A percentile compares a stretch with the other conserved stretches of the same genome.
Conservation (phyloP, 2,329 filamentous ascomycete genomes). For the Colletotrichum musicola region DNA sequence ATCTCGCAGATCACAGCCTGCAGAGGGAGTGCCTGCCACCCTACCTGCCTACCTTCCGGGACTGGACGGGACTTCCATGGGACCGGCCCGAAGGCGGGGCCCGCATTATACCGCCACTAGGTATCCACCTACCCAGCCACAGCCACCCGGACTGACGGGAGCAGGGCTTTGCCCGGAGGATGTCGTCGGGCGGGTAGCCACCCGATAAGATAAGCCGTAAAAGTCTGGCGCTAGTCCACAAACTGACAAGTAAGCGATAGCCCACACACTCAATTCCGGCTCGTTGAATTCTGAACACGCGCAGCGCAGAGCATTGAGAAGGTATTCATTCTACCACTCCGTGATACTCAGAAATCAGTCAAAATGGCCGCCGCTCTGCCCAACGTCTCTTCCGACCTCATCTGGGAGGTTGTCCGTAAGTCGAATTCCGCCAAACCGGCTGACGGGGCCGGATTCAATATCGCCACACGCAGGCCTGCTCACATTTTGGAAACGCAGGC, state of each 20-base stretch:
- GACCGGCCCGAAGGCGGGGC: too few relatives aligned
- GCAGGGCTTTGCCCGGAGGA: constrained; percentile 35
- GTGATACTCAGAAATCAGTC: constrained; percentile 55
- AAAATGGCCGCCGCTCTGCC: constrained; percentile 70
- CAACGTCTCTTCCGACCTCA: constrained; percentile 88
- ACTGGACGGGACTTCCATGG: too few relatives aligned
- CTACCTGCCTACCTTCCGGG: too few relatives aligned
- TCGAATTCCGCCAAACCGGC: constrained; percentile 48
- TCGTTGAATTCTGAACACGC: constrained; percentile 43
- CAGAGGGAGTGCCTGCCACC: too few relatives aligned
- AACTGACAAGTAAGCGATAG: constrained; percentile 48
- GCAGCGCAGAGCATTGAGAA: constrained; percentile 35
- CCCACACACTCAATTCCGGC: constrained; percentile 52
- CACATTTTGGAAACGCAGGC: constrained; percentile 65
- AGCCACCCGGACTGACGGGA: not conserved
- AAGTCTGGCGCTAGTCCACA: constrained; percentile 23
- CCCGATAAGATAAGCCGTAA: constrained; percentile 4
- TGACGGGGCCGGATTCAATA: not conserved
- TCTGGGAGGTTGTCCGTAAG: constrained; percentile 97
- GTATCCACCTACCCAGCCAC: constrained; percentile 20
- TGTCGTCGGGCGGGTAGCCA: constrained; percentile 10
- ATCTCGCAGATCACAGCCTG: too few relatives aligned
- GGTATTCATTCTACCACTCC: constrained; percentile 41
- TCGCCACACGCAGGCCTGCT: constrained; percentile 5
- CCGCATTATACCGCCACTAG: constrained; percentile 22